Evolutionary conservation across 352 stramenopile genomes (phyloP).

Genomic region (Phytopythium boreale): DNA sequence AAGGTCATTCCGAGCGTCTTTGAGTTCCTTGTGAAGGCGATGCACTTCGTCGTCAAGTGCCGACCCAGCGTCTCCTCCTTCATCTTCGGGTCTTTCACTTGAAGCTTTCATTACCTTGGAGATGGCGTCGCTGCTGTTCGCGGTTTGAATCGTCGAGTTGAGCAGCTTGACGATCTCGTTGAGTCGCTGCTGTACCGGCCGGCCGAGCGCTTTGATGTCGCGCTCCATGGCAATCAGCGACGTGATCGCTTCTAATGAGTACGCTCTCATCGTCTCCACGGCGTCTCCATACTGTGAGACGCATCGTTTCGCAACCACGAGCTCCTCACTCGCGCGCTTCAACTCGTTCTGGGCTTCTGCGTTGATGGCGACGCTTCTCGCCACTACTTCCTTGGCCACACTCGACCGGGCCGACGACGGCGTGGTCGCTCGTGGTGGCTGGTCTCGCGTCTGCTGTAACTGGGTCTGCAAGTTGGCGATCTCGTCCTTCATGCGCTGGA

Average conservation of each 20-base stretch:
- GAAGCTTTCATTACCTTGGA: conserved; percentile 19
- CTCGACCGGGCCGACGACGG: not conserved
- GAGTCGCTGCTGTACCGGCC: conserved; percentile 70
- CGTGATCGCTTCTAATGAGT: conserved; percentile 69
- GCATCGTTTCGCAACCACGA: conserved; percentile 35
- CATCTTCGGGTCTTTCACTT: conserved; percentile 13
- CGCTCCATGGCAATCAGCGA: conserved; percentile 72
- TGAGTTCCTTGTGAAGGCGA: conserved; percentile 52
- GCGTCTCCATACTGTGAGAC: conserved; percentile 37
- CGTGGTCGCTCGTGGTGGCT: conserved; percentile 11
- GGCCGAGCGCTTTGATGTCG: conserved; percentile 67
- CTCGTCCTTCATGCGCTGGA: conserved; percentile 75
- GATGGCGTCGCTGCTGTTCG: conserved; percentile 37
- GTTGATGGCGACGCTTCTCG: not conserved
- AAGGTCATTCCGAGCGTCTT: conserved; percentile 61
- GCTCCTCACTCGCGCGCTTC: conserved; percentile 21
- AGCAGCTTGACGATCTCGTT: conserved; percentile 81
- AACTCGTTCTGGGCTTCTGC: not conserved
- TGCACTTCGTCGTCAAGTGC: conserved; percentile 23
- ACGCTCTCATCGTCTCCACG: conserved; percentile 49
- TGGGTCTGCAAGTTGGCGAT: conserved; percentile 72
- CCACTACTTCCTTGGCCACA: not conserved
- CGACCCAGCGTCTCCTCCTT: not conserved
- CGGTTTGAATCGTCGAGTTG: conserved; percentile 62
- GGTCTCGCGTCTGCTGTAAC: conserved; percentile 31